These are phyloP conservation scores for Zygosaccharomyces pseudobailii DNA, from an alignment of 1,139 yeast species.

Conservation along the genomic window DNA sequence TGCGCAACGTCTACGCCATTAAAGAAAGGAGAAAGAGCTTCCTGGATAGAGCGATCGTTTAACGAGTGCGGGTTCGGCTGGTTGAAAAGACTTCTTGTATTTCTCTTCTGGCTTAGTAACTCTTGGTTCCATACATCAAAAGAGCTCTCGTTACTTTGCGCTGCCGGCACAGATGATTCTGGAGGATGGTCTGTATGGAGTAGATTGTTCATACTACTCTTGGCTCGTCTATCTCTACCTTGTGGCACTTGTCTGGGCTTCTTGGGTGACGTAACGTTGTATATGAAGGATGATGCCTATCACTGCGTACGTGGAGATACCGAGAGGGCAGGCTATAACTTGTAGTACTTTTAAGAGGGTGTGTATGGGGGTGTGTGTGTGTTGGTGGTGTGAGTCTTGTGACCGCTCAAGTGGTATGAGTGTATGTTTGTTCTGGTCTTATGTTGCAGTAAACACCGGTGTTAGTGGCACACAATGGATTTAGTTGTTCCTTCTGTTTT, in stretches of 20 bases:
- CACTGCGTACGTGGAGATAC: neutral
- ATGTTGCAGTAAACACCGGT: no score
- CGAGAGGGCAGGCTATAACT: neutral
- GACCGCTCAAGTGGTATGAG: neutral
- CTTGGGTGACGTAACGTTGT: neutral
- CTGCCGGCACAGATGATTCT: neutral
- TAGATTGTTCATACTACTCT: neutral
- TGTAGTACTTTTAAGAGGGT: neutral
- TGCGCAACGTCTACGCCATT: constrained; percentile 37
- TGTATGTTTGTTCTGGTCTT: no score
- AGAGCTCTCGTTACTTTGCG: neutral
- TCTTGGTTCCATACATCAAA: constrained; percentile 3
- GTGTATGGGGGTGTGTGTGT: neutral
- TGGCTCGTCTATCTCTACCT: neutral
- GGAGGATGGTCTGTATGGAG: neutral
- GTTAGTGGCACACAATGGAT: no score
- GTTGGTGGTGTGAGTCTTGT: neutral
- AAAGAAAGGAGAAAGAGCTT: constrained; percentile 34
- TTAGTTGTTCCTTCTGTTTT: no score
- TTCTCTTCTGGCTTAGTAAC: neutral
- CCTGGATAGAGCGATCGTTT: constrained; percentile 39
- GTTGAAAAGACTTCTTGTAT: neutral
- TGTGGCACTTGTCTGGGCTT: neutral
- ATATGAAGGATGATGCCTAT: neutral
- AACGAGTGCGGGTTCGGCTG: constrained; percentile 26